Evolutionary conservation across 495 filamentous ascomycete species (phyloP).

Genomic region (Penicillium longicatenatum): DNA sequence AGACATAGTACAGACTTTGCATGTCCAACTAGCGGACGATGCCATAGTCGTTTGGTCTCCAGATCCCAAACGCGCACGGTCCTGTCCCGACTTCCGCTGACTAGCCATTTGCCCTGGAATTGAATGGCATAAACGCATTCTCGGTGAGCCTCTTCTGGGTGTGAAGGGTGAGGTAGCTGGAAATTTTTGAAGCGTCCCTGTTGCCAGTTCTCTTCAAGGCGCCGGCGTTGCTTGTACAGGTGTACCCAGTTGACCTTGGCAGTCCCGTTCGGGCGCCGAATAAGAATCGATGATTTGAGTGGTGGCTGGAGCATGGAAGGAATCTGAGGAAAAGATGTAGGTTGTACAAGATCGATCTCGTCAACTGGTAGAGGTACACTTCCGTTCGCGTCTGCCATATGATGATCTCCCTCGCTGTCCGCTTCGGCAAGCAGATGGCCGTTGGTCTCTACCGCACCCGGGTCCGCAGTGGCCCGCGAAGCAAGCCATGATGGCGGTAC

Average conservation of each 20-base stretch:
- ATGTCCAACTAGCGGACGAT: conserved; percentile 74
- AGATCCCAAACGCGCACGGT: conserved; percentile 91
- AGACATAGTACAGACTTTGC: conserved; percentile 87
- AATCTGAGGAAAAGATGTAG: conserved; percentile 13
- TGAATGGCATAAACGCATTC: conserved; percentile 98
- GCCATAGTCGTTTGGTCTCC: conserved; percentile 71
- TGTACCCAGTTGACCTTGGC: conserved; percentile 57
- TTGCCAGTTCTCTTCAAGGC: conserved; percentile 90
- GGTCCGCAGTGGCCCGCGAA: conserved; percentile 28
- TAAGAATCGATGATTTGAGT: conserved; percentile 35
- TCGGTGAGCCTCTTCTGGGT: conserved; percentile 78
- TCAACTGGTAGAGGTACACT: conserved; percentile 11
- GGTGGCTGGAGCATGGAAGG: conserved; percentile 24
- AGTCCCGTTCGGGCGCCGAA: conserved; percentile 36
- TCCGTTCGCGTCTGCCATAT: conserved; percentile 49
- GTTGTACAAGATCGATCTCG: conserved; percentile 5
- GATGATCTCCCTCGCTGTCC: conserved; percentile 48
- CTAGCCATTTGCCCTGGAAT: conserved; percentile 79
- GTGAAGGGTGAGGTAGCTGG: conserved; percentile 80
- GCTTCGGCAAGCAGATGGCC: conserved; percentile 36
- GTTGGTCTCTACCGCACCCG: conserved; percentile 4
- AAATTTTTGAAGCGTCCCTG: conserved; percentile 80
- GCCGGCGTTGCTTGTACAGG: conserved; percentile 82
- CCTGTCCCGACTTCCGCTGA: conserved; percentile 89
- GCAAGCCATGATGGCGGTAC: conserved; percentile 46